These are phyloP conservation scores for Botrytis squamosa DNA, from an alignment of 2,329 filamentous ascomycete genomes.

Conservation along the genomic window DNA sequence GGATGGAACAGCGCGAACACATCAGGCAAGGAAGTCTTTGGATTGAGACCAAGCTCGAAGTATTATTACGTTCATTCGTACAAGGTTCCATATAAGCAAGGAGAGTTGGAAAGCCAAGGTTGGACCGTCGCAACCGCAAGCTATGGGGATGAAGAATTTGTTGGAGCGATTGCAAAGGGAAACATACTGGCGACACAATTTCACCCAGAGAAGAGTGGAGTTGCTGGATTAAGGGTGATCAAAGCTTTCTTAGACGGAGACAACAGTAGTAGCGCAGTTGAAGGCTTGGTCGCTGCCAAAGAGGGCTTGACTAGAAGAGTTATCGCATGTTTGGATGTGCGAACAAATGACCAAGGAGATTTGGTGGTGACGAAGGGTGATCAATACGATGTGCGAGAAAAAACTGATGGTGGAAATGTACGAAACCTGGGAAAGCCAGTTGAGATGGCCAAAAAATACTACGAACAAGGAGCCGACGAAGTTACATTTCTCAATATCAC, in stretches of 20 bases:
- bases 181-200: slow-evolving; percentile 94
- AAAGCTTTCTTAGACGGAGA: slow-evolving; percentile 81
- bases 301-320: slow-evolving; percentile 87
- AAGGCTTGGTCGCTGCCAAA: slow-evolving; percentile 35
- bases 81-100: slow-evolving; percentile 72
- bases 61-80: slow-evolving; percentile 99
- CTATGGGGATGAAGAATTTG: slow-evolving; percentile 86
- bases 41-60: slow-evolving; percentile 76
- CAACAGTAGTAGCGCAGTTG: slow-evolving; percentile 38
- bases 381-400: slow-evolving; percentile 97
- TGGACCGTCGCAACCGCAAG: slow-evolving; percentile 90
- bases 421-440: slow-evolving; percentile 96
- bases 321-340: slow-evolving; percentile 94
- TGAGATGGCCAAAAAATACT: slow-evolving; percentile 90
- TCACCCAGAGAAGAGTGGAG: slow-evolving; percentile 95
- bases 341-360: slow-evolving; percentile 90
- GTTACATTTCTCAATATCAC: slow-evolving; percentile 98
- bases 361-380: slow-evolving; percentile 98
- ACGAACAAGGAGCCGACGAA: slow-evolving; percentile 94
- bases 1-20: slow-evolving; percentile 93
- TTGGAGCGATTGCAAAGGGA: slow-evolving; percentile 81
- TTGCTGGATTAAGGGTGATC: slow-evolving; percentile 79
- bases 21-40: slow-evolving; percentile 64
- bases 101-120: slow-evolving; percentile 73
- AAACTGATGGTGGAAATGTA: slow-evolving; percentile 65